Percentiles rank a stretch among this genome's conserved stretches.
phyloP scores from a whole-genome alignment of 2,329 filamentous ascomycete genomes.

The Trichoderma sp. region DNA sequence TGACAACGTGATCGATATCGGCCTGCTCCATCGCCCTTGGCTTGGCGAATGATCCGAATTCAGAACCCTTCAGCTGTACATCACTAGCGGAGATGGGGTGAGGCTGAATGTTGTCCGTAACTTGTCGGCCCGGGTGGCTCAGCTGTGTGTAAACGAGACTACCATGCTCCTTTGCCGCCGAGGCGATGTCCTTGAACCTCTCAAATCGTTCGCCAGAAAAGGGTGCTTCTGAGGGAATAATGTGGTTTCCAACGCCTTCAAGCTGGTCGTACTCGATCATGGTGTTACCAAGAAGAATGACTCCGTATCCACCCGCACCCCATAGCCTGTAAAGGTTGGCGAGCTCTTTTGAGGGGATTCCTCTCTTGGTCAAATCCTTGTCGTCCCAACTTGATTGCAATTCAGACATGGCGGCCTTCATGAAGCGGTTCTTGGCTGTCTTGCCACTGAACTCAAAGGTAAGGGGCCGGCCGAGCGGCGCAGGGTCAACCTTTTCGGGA shows the following conservation, averaged over 20 bases:
- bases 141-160: conserved; percentile 63
- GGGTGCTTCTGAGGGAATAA: conserved; percentile 55
- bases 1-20: conserved; percentile 59
- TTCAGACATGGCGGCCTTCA: conserved; percentile 70
- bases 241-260: conserved; percentile 57
- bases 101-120: conserved; percentile 27
- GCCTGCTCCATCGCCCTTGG: conserved; percentile 54
- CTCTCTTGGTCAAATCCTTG: conserved; percentile 51
- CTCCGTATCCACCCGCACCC: conserved; percentile 58
- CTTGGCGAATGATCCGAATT: conserved; percentile 43
- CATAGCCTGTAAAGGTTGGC: conserved; percentile 60
- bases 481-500: conserved; percentile 19
- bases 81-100: conserved; percentile 46
- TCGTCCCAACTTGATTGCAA: conserved; percentile 61
- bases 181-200: conserved; percentile 58
- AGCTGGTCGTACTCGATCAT: conserved; percentile 64
- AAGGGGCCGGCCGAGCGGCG: conserved; percentile 46
- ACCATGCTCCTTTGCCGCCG: conserved; percentile 57
- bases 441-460: conserved; percentile 53
- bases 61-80: conserved; percentile 34
- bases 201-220: conserved; percentile 62
- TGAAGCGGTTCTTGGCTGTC: conserved; percentile 63
- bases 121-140: conserved; percentile 55
- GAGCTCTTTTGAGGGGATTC: conserved; percentile 41
- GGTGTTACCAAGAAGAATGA: conserved; percentile 64